These are phyloP conservation scores for Ephemerocybe angulata DNA, from an alignment of 768 basidiomycete genomes.

Conservation along the genomic window DNA sequence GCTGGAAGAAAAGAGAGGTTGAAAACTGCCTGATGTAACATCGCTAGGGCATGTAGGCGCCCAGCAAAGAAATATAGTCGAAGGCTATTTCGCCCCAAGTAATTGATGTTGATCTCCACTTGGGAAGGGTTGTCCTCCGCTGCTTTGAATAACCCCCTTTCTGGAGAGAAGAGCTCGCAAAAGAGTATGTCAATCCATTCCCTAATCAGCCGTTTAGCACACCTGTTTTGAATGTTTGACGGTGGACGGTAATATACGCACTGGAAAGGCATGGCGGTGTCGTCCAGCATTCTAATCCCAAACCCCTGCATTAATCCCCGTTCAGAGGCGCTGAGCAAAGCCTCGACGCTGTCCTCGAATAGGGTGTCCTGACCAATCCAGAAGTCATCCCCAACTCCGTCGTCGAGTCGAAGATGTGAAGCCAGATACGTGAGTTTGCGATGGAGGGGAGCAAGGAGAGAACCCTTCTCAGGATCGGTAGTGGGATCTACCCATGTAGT, in stretches of 20 bases:
- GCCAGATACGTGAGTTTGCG: not conserved
- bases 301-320: not conserved
- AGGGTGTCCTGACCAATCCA: slow-evolving; percentile 1
- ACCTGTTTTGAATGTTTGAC: not conserved
- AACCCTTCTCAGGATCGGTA: not conserved
- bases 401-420: not conserved
- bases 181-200: slow-evolving; percentile 3
- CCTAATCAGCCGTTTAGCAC: not conserved
- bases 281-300: not conserved
- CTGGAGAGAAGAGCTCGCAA: not conserved
- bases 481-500: slow-evolving; percentile 1
- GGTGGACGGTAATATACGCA: not conserved
- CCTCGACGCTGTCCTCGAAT: slow-evolving; percentile 2
- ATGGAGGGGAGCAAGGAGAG: not conserved
- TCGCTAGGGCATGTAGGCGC: not conserved
- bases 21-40: not conserved
- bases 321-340: not conserved
- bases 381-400: not conserved
- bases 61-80: slow-evolving; percentile 1
- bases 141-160: not conserved
- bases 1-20: slow-evolving; percentile 1
- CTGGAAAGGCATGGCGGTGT: not conserved
- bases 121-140: not conserved
- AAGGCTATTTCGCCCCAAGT: not conserved
- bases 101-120: not conserved